These are phyloP conservation scores for Monosporozyma unispora DNA, from an alignment of 805 yeast genomes.

Conservation along the genomic window DNA sequence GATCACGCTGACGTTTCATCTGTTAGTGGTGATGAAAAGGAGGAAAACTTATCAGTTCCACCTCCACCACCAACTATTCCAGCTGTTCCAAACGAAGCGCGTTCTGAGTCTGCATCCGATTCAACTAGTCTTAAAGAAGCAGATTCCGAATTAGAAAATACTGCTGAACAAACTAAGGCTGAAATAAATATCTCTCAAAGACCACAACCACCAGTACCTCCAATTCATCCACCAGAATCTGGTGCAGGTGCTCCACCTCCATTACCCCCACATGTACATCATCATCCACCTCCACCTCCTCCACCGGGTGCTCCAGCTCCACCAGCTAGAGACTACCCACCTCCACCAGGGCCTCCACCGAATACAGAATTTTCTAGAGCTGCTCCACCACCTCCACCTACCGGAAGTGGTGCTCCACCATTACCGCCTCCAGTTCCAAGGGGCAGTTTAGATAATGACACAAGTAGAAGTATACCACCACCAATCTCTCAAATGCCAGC, in stretches of 20 bases:
- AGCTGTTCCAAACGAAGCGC: constrained; percentile 4
- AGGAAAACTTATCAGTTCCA: constrained; percentile 7
- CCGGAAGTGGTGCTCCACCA: background rate
- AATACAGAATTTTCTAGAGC: background rate
- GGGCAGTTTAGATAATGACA: background rate
- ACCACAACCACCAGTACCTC: background rate
- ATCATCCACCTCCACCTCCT: constrained; percentile 9
- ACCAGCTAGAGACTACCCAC: too few species aligned
- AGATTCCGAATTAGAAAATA: background rate
- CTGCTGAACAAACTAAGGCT: background rate
- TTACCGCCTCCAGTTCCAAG: constrained; percentile 6
- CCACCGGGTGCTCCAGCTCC: background rate
- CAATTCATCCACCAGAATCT: background rate
- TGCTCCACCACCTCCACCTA: background rate
- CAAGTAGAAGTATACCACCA: background rate
- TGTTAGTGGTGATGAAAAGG: constrained; percentile 6
- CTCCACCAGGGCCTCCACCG: constrained; percentile 6
- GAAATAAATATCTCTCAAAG: constrained; percentile 1
- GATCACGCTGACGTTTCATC: constrained; percentile 7
- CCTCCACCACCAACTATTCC: constrained; percentile 1
- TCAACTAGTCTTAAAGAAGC: background rate
- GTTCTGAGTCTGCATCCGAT: background rate
- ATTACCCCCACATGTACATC: constrained; percentile 1
- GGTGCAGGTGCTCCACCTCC: background rate
- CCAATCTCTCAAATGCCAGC: background rate